These are phyloP conservation scores for Tetrapyrgos nigripes DNA, from an alignment of 1,284 basidiomycete species.

Conservation along the genomic window DNA sequence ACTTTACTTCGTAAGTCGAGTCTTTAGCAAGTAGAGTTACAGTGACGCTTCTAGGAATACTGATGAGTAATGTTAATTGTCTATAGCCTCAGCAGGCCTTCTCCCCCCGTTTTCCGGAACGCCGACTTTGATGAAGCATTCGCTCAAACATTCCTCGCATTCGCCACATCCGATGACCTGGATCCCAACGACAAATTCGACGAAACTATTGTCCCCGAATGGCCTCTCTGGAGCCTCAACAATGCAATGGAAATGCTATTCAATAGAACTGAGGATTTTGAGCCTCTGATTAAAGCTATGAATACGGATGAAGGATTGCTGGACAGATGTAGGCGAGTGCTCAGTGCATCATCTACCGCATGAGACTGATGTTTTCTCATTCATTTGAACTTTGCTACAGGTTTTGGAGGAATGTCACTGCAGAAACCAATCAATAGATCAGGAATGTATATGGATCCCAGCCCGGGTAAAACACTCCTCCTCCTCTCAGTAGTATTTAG, in stretches of 20 bases:
- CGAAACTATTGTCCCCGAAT: background rate
- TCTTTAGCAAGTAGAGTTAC: background rate
- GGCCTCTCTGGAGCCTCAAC: background rate
- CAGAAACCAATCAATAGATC: no score
- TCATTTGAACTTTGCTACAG: no score
- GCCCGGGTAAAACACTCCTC: no score
- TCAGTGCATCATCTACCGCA: no score
- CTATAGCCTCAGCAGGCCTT: background rate
- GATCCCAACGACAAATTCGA: constrained; percentile 1
- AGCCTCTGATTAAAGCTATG: background rate
- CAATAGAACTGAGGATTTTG: background rate
- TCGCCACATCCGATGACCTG: background rate
- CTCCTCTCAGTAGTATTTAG: no score
- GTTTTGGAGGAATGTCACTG: no score
- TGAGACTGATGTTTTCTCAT: no score
- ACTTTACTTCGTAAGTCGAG: constrained; percentile 36
- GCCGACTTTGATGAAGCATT: background rate
- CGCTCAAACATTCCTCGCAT: background rate
- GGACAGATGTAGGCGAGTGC: background rate
- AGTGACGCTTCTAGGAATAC: background rate
- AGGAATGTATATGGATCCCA: no score
- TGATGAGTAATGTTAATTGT: background rate
- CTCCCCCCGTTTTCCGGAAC: background rate
- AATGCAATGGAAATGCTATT: background rate
- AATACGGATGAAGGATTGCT: background rate